A percentile compares a stretch with the other conserved stretches of the same genome.
Evolutionary conservation across 1,139 yeast genomes (phyloP).

Genomic region (Lodderomyces orthopsilosis): DNA sequence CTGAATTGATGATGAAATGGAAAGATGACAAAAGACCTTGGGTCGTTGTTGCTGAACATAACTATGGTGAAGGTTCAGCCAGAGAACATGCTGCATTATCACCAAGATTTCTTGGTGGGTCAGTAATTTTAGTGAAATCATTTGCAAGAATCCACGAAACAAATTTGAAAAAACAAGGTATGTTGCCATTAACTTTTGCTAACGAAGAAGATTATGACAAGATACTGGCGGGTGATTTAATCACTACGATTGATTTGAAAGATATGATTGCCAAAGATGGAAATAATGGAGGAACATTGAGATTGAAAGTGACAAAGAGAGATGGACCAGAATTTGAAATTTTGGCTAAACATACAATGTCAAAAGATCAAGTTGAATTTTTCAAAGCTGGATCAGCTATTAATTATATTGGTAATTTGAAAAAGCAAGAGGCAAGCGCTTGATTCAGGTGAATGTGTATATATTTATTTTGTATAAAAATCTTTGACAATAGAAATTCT

Average conservation of each 20-base stretch:
- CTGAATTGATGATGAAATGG: conserved; percentile 97
- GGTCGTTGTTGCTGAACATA: conserved; percentile 95
- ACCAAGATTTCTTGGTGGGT: conserved; percentile 91
- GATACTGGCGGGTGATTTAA: conserved; percentile 70
- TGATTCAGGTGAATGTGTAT: not conserved
- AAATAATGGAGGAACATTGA: conserved; percentile 78
- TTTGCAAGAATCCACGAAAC: conserved; percentile 91
- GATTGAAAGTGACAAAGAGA: conserved; percentile 69
- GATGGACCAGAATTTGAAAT: conserved; percentile 71
- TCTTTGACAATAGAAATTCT: not conserved
- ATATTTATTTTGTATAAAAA: not conserved
- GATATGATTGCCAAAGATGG: conserved; percentile 83
- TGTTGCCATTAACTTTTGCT: conserved; percentile 90
- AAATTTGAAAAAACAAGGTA: conserved; percentile 92
- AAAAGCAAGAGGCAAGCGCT: conserved; percentile 24
- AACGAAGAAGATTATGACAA: conserved; percentile 85
- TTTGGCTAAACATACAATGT: conserved; percentile 89
- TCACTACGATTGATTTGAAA: conserved; percentile 72
- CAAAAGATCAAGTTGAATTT: conserved; percentile 91
- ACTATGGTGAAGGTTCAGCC: conserved; percentile 98
- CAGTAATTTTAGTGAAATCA: conserved; percentile 84
- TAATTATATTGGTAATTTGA: conserved; percentile 78
- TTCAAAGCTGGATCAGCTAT: conserved; percentile 98
- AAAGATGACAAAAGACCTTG: conserved; percentile 80
- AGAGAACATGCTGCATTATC: conserved; percentile 98